These are phyloP conservation scores for Picea engelmannii DNA, from an alignment of 83 land plant genomes.

Conservation along the genomic window DNA sequence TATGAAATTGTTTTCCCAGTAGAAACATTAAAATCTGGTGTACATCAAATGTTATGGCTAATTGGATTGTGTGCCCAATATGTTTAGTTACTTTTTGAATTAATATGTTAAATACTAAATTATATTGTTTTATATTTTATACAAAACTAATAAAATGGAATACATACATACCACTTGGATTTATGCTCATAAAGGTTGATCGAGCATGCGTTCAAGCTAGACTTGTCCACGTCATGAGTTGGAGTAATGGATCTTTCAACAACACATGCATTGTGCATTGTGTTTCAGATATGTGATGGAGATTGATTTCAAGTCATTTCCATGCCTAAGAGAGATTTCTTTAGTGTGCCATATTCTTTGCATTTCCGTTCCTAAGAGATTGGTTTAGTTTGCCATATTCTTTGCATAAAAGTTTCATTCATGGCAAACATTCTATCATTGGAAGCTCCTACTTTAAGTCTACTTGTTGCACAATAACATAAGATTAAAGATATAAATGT, in stretches of 20 bases:
- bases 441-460: conserved; percentile 51
- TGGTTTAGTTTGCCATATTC: conserved; percentile 35
- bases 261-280: conserved; percentile 16
- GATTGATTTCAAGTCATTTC: conserved; percentile 12
- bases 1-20: too few relatives aligned
- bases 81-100: too few relatives aligned
- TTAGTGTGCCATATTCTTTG: conserved; percentile 30
- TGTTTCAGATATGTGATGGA: conserved; percentile 9
- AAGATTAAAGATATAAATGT: too few relatives aligned
- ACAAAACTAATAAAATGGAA: too few relatives aligned
- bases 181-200: too few relatives aligned
- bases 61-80: too few relatives aligned
- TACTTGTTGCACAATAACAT: too few relatives aligned
- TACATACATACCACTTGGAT: too few relatives aligned
- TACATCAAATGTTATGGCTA: too few relatives aligned
- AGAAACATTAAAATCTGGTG: too few relatives aligned
- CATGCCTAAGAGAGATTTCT: conserved; percentile 52
- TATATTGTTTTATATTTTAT: too few relatives aligned
- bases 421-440: conserved; percentile 15
- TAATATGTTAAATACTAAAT: too few relatives aligned
- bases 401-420: conserved; percentile 1
- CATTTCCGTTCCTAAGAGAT: conserved; percentile 35
- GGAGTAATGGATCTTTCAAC: conserved; percentile 19
- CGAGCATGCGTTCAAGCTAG: conserved; percentile 2
- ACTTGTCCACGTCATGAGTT: conserved; percentile 22